Conservation (phyloP, 495 filamentous ascomycete species). For the Hypoxylon crocopeplum region DNA sequence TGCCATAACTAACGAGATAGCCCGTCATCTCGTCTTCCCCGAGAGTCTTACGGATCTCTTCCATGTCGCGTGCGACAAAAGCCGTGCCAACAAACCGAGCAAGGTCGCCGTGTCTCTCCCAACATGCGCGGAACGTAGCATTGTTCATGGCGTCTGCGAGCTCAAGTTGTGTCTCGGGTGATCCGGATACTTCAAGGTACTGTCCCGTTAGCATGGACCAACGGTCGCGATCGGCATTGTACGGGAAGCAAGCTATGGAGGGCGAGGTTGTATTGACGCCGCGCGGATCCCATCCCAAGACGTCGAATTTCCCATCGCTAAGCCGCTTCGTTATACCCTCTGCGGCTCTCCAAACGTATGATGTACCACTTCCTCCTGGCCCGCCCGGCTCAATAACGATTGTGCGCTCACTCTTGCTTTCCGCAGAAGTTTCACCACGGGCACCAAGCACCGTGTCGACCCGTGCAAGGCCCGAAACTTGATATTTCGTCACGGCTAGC, state of each 20-base stretch:
- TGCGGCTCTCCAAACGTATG: conserved; percentile 45
- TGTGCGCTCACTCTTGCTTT: conserved; percentile 52
- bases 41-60: conserved; percentile 57
- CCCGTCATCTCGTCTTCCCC: conserved; percentile 60
- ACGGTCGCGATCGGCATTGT: conserved; percentile 49
- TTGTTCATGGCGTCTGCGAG: conserved; percentile 49
- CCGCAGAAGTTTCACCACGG: conserved; percentile 11
- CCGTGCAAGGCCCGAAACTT: conserved; percentile 51
- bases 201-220: conserved; percentile 49
- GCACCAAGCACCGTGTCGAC: conserved; percentile 1
- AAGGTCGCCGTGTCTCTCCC: conserved; percentile 52
- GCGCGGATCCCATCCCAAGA: conserved; percentile 64
- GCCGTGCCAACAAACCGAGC: conserved; percentile 51
- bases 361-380: conserved; percentile 54
- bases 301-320: conserved; percentile 52
- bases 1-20: conserved; percentile 75
- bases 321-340: conserved; percentile 45
- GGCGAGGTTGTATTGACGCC: conserved; percentile 61
- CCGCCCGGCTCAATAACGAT: conserved; percentile 57
- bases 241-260: conserved; percentile 56
- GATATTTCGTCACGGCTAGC: conserved; percentile 53
- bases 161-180: conserved; percentile 45
- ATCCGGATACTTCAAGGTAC: conserved; percentile 44
- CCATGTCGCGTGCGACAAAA: conserved; percentile 56
- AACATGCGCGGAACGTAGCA: conserved; percentile 52